phyloP scores from a whole-genome alignment of 306 rosid genomes.

The Castanea crenata region DNA sequence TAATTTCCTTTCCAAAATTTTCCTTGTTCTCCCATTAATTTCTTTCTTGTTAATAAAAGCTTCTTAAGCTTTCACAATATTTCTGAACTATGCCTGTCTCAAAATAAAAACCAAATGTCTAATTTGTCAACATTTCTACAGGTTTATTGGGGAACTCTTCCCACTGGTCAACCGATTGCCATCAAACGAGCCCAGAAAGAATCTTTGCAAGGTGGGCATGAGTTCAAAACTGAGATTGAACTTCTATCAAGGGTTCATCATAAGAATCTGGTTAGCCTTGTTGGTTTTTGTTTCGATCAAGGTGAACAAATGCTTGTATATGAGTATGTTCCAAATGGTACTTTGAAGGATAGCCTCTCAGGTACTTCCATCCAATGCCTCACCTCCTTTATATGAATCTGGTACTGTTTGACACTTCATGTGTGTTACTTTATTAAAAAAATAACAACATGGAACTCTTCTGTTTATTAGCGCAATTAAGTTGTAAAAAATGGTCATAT shows the following conservation, averaged over 20 bases:
- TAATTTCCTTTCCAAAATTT: no score
- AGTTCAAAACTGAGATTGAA: slow-evolving; percentile 59
- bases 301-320: slow-evolving; percentile 60
- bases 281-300: slow-evolving; percentile 53
- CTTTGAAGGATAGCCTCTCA: slow-evolving; percentile 36
- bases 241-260: slow-evolving; percentile 63
- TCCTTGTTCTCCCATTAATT: no score
- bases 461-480: background rate
- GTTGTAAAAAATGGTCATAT: no score
- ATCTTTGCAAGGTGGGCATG: slow-evolving; percentile 38
- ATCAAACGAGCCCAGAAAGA: slow-evolving; percentile 42
- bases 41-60: background rate
- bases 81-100: background rate
- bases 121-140: slow-evolving; percentile 3
- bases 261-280: slow-evolving; percentile 48
- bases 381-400: background rate
- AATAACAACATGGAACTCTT: background rate
- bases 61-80: background rate
- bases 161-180: slow-evolving; percentile 42
- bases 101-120: background rate
- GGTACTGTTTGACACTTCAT: background rate
- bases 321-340: slow-evolving; percentile 47
- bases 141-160: slow-evolving; percentile 48
- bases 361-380: slow-evolving; percentile 25
- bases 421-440: background rate